phyloP scores from a whole-genome alignment of 768 basidiomycete genomes.

The Imleria badia region DNA sequence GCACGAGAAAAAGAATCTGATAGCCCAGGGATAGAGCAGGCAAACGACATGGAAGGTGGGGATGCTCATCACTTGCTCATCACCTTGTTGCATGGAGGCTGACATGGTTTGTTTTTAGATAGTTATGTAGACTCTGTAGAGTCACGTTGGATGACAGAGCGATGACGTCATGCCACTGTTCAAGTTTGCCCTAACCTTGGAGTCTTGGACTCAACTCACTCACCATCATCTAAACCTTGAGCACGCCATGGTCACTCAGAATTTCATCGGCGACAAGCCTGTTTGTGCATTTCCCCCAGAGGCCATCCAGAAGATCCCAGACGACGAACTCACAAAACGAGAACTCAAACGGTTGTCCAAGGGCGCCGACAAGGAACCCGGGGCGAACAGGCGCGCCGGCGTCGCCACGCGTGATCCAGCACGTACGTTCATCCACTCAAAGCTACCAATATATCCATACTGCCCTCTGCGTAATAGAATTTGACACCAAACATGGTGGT shows the following conservation, averaged over 20 bases:
- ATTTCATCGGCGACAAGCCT: constrained; percentile 29
- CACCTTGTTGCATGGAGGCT: background rate
- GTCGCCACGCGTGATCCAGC: constrained; percentile 26
- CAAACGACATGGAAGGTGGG: background rate
- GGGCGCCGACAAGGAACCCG: constrained; percentile 14
- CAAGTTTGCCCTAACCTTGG: no score
- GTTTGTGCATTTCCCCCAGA: constrained; percentile 23
- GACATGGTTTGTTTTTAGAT: background rate
- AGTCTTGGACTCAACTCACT: no score
- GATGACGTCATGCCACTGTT: constrained; percentile 15
- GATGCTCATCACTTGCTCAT: background rate
- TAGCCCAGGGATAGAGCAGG: background rate
- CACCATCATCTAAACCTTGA: background rate
- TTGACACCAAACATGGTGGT: constrained; percentile 16
- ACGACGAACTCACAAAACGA: constrained; percentile 20
- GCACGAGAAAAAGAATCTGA: background rate
- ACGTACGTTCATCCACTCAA: background rate
- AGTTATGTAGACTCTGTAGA: no score
- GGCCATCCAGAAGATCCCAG: constrained; percentile 18
- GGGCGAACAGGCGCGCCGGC: constrained; percentile 31
- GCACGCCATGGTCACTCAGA: constrained; percentile 19
- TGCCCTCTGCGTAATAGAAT: constrained; percentile 1
- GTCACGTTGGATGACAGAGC: background rate
- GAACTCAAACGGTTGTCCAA: constrained; percentile 18
- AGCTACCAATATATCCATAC: no score